Evolutionary conservation across 78 protist genomes (phyloP).

Genomic region (slime mould (Dictyostelium discoideum)): DNA sequence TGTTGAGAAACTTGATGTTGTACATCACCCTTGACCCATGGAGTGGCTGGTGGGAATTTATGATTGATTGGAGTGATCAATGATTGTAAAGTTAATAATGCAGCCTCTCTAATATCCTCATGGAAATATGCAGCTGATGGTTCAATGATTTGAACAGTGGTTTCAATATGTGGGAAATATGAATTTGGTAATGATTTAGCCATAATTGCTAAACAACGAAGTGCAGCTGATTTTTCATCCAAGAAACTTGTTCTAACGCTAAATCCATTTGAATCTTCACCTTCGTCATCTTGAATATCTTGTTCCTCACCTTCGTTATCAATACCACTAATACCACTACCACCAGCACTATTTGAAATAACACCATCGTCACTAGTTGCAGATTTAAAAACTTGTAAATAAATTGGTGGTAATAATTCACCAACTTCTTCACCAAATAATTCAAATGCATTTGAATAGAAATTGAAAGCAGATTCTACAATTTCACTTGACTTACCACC

Average conservation of each 20-base stretch:
- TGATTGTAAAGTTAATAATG: constrained; percentile 7
- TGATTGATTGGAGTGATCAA: not conserved
- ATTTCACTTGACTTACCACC: constrained; percentile 7
- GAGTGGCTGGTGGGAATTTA: not conserved
- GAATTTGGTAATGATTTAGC: constrained; percentile 22
- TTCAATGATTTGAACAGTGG: not conserved
- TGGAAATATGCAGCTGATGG: constrained; percentile 10
- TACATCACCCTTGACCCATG: constrained; percentile 47
- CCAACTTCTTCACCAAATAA: constrained; percentile 32
- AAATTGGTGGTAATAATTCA: not conserved
- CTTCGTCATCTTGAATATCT: constrained; percentile 27
- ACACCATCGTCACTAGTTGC: constrained; percentile 54
- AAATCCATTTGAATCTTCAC: not conserved
- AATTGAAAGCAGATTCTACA: constrained; percentile 37
- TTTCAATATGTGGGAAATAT: constrained; percentile 1
- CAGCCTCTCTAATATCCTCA: constrained; percentile 35
- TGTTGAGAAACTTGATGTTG: not conserved
- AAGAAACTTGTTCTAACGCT: constrained; percentile 31
- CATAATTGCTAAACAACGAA: constrained; percentile 14
- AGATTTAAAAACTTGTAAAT: constrained; percentile 7
- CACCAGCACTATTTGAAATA: not conserved
- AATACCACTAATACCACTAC: constrained; percentile 8
- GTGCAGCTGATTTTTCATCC: constrained; percentile 65
- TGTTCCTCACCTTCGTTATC: constrained; percentile 67
- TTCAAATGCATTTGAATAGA: constrained; percentile 45